Evolutionary conservation across 2,329 filamentous ascomycete genomes (phyloP).

Genomic region (Penicillium janthinellum): DNA sequence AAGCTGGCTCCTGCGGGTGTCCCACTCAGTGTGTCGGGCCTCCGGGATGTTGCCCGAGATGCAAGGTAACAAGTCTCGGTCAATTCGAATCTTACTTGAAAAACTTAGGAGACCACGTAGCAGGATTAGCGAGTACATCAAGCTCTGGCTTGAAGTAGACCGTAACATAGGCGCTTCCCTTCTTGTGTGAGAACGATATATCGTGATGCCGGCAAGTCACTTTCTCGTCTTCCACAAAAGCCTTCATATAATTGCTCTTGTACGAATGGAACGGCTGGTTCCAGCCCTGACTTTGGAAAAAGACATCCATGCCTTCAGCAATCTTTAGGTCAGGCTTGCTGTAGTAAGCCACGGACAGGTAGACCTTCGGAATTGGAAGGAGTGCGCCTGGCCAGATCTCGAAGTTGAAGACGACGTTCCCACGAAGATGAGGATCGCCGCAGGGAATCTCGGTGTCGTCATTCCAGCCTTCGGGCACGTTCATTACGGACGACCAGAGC

Average conservation of each 20-base stretch:
- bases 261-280: neutral
- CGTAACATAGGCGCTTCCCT: neutral
- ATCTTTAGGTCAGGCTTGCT: neutral
- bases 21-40: no score
- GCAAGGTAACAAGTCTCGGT: neutral
- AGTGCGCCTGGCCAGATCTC: neutral
- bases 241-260: neutral
- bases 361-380: neutral
- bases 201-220: neutral
- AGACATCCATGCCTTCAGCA: neutral
- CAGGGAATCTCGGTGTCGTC: neutral
- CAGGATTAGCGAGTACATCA: neutral
- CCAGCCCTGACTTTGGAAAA: neutral
- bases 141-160: neutral
- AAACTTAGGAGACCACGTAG: neutral
- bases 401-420: neutral
- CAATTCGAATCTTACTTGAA: neutral
- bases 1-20: no score
- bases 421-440: neutral
- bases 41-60: neutral
- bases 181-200: neutral
- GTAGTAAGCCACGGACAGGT: neutral
- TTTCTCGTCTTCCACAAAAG: neutral
- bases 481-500: neutral
- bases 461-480: neutral